These are phyloP conservation scores for Solanum infundibuliforme DNA, from an alignment of 257 asterid genomes.

Conservation along the genomic window DNA sequence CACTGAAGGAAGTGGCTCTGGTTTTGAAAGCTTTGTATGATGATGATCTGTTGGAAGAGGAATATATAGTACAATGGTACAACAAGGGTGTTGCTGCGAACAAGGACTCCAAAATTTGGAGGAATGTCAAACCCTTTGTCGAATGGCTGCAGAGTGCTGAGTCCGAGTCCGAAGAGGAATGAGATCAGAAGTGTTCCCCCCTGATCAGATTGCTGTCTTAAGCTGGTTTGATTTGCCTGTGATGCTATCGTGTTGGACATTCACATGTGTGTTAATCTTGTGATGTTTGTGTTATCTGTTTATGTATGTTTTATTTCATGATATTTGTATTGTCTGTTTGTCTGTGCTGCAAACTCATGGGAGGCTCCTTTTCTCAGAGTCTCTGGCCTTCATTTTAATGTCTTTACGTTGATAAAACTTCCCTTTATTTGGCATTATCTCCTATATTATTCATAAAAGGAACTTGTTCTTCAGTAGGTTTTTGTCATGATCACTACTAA, in stretches of 20 bases:
- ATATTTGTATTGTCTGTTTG: not conserved
- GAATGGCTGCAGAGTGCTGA: slow-evolving; percentile 37
- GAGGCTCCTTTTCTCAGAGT: not conserved
- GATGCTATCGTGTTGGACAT: not conserved
- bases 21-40: slow-evolving; percentile 31
- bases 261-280: not conserved
- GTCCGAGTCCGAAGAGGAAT: slow-evolving; percentile 30
- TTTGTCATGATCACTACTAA: not conserved
- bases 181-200: not conserved
- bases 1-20: slow-evolving; percentile 26
- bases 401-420: not conserved
- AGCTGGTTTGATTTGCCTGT: not conserved
- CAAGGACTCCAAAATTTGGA: slow-evolving; percentile 23
- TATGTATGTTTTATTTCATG: not conserved
- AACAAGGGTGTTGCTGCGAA: slow-evolving; percentile 12
- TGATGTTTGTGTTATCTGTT: not conserved
- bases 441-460: not conserved
- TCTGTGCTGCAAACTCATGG: not conserved
- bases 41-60: slow-evolving; percentile 30
- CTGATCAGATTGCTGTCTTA: not conserved
- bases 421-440: not conserved
- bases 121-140: slow-evolving; percentile 22
- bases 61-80: slow-evolving; percentile 26
- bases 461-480: not conserved
- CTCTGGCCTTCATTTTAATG: not conserved